Conservation (phyloP, 495 filamentous ascomycete species). For the Monascus purpureus region DNA sequence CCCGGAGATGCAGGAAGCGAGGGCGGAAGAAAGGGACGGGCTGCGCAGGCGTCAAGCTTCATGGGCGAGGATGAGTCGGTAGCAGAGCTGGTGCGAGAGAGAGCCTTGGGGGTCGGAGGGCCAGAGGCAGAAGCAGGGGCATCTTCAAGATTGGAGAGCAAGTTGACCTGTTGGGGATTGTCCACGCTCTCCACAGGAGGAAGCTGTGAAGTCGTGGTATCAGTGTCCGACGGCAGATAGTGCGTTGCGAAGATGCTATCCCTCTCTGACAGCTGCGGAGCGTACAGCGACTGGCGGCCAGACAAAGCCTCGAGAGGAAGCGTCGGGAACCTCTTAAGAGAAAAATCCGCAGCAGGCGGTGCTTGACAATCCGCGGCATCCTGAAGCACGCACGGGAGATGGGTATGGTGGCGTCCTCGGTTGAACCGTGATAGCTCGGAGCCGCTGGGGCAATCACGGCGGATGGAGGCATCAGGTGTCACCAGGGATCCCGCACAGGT, state of each 20-base stretch:
- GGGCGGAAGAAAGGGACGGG: conserved; percentile 17
- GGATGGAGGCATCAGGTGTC: conserved; percentile 33
- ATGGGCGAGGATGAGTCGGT: conserved; percentile 23
- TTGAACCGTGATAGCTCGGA: conserved; percentile 19
- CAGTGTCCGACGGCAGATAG: conserved; percentile 38
- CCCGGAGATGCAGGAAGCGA: conserved; percentile 17
- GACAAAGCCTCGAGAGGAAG: conserved; percentile 14
- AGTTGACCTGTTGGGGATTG: conserved; percentile 16
- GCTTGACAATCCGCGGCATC: conserved; percentile 27
- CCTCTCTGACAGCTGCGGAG: conserved; percentile 43
- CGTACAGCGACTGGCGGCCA: conserved; percentile 16
- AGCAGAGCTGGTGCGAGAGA: conserved; percentile 15
- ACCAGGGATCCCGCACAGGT: conserved; percentile 34
- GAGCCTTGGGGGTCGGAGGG: conserved; percentile 23
- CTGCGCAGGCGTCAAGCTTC: conserved; percentile 33
- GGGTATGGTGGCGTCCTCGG: conserved; percentile 29
- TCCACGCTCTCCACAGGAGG: conserved; percentile 21
- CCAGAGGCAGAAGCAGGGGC: conserved; percentile 15
- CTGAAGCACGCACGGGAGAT: conserved; percentile 21
- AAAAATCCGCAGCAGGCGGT: conserved; percentile 13
- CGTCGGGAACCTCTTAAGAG: conserved; percentile 26
- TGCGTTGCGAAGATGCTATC: conserved; percentile 53
- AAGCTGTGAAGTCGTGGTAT: conserved; percentile 33
- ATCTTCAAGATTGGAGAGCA: conserved; percentile 20
- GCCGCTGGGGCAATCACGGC: conserved; percentile 31